Conservation (phyloP, 2,329 filamentous ascomycete species). For the Trichoderma polysporum region DNA sequence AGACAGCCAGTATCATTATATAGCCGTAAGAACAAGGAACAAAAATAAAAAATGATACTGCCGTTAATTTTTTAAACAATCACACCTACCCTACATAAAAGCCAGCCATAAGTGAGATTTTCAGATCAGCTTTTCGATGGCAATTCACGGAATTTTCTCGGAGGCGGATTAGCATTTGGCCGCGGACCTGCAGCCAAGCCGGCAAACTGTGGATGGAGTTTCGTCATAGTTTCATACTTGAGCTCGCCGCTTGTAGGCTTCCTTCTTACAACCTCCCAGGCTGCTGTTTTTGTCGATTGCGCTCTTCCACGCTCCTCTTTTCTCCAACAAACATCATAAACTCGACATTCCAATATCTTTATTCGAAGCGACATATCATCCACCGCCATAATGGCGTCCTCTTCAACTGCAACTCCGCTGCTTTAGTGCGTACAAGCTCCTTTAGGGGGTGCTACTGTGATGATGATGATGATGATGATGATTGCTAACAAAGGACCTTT, state of each 20-base stretch:
- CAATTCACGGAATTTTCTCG: conserved; percentile 3
- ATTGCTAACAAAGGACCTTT: neutral
- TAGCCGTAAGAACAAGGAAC: neutral
- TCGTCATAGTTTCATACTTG: conserved; percentile 18
- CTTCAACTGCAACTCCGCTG: conserved; percentile 66
- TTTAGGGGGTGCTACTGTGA: neutral
- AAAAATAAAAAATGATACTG: neutral
- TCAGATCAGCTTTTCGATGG: neutral
- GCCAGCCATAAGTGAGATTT: neutral
- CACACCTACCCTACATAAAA: neutral
- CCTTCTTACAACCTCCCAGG: neutral
- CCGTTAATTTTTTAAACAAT: neutral
- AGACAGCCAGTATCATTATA: conserved; percentile 14
- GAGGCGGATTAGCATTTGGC: conserved; percentile 14
- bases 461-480: neutral
- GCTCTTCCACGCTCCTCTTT: neutral
- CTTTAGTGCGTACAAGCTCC: conserved; percentile 58
- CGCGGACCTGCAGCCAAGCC: conserved; percentile 6
- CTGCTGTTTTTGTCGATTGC: neutral
- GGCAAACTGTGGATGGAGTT: conserved; percentile 18
- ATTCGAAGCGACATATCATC: neutral
- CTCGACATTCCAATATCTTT: neutral
- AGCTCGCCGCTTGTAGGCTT: neutral
- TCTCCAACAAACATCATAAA: neutral
- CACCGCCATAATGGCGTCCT: conserved; percentile 61